phyloP scores from a whole-genome alignment of 2,329 filamentous ascomycete species.

The Botrytis fragariae region DNA sequence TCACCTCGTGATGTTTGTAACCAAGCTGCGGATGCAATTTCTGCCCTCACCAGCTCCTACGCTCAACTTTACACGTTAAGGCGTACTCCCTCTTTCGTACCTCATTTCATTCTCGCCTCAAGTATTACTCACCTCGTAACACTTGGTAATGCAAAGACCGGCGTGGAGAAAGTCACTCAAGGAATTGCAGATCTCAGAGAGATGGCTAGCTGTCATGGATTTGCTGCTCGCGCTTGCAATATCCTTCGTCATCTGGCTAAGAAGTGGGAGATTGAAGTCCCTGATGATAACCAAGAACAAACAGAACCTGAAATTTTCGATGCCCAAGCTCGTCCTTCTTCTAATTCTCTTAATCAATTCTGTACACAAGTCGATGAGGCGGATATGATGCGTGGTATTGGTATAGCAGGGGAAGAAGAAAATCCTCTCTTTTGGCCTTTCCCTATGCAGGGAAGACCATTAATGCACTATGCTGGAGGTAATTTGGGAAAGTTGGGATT shows the following conservation, averaged over 20 bases:
- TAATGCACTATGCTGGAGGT: conserved; percentile 22
- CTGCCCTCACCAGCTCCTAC: conserved; percentile 38
- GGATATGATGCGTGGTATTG: conserved; percentile 38
- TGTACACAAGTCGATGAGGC: conserved; percentile 27
- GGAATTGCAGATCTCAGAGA: conserved; percentile 57
- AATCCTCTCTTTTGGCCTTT: conserved; percentile 37
- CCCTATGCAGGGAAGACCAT: conserved; percentile 35
- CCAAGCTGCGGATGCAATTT: conserved; percentile 40
- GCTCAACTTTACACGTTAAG: conserved; percentile 36
- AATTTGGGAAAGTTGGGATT: conserved; percentile 6
- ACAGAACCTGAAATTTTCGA: conserved; percentile 38
- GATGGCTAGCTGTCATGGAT: conserved; percentile 50
- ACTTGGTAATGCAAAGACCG: conserved; percentile 32
- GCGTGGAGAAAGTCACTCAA: conserved; percentile 47
- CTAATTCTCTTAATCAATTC: conserved; percentile 31
- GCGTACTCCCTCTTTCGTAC: conserved; percentile 38
- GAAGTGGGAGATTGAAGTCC: conserved; percentile 57
- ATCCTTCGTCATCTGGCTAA: conserved; percentile 57
- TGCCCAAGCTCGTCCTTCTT: conserved; percentile 22
- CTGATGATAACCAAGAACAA: conserved; percentile 41
- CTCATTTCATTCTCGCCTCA: conserved; percentile 36
- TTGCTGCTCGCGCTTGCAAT: conserved; percentile 32
- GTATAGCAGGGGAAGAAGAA: conserved; percentile 14
- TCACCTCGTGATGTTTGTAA: conserved; percentile 35
- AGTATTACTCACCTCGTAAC: conserved; percentile 33